Evolutionary conservation across 2,329 filamentous ascomycete species (phyloP).

Genomic region (Claviceps fusiformis): DNA sequence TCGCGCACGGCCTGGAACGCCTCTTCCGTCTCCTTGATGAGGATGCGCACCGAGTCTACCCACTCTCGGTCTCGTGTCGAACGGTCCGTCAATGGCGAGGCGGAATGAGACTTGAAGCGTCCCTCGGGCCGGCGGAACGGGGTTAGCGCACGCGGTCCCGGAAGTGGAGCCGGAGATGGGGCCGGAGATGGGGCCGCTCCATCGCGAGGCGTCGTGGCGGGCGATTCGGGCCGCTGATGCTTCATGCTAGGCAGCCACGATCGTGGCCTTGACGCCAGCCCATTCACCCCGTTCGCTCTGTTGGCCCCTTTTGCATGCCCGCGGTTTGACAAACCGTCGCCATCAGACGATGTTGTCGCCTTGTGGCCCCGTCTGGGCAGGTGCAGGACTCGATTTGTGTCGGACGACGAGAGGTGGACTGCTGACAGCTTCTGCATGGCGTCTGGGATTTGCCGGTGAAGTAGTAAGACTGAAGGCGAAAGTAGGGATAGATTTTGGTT

Average conservation of each 20-base stretch:
- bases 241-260: slow-evolving; percentile 13
- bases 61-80: slow-evolving; percentile 9
- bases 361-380: background rate
- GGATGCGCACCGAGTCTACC: slow-evolving; percentile 27
- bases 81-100: background rate
- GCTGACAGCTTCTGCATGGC: background rate
- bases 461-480: background rate
- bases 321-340: background rate
- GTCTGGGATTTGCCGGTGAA: background rate
- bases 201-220: slow-evolving; percentile 19
- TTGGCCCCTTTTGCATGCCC: background rate
- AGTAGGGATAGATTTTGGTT: background rate
- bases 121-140: background rate
- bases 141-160: background rate
- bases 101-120: background rate
- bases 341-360: background rate
- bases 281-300: background rate
- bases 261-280: background rate
- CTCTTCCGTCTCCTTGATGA: slow-evolving; percentile 36
- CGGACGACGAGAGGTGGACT: background rate
- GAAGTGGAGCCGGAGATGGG: background rate
- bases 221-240: slow-evolving; percentile 7
- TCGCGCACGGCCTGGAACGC: slow-evolving; percentile 33
- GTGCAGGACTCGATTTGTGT: background rate
- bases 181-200: background rate